Base-by-base conservation (phyloP, 2,329 filamentous ascomycete genomes). In the Clathrospora elynae region DNA sequence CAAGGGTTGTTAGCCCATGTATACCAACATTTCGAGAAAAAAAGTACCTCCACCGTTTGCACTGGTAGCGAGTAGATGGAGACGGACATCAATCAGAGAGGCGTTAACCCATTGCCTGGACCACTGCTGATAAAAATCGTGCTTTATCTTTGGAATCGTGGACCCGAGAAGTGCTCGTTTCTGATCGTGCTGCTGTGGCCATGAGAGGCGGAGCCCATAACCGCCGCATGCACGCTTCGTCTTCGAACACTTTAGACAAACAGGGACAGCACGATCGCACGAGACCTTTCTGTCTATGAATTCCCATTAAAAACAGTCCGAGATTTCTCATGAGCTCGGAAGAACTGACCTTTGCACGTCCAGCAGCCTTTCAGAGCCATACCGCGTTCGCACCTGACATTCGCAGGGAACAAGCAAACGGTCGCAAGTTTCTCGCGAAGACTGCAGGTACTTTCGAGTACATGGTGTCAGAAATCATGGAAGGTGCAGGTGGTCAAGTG, bases 191-290 rank as follows among this genome's bases (percentile, higher is more conserved):
- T n/a, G n/a, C 14, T 41, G 18, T 1, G 45, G 28, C 53, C 53
- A 56, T 1, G 30, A 40, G 12, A 56, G 50, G 12, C 47, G 46
- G 7, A 53, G 7, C 3, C 42, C 50, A 35, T 55, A 53, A 8
- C 52, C 49, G 12, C 42, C 39, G 12, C 52, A 55, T 19, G 13
- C 16, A n/a, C 46, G 46, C 26, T 44, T 51, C 7, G 41, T 23
- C 16, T 47, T 49, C 1, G 34, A 28, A 20, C 52, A 56, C 31
- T 35, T 33, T 5, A 33, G 26, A 18, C 50, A 56, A 3, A 1
- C 11, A 2, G 53, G 53, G 12, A 28, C 10, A 24, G 33, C 31
- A 11, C 44, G 39, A 22, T 56, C 50, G 35, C 50, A 53, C 9
- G 36, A 37, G 8, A 53, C 38, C 22, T 45, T 51, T 12, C 50